Percentiles rank a stretch among this genome's conserved stretches.
Evolutionary conservation across 2,329 filamentous ascomycete species (phyloP).

Genomic region (Cercospora zeae-maydis): DNA sequence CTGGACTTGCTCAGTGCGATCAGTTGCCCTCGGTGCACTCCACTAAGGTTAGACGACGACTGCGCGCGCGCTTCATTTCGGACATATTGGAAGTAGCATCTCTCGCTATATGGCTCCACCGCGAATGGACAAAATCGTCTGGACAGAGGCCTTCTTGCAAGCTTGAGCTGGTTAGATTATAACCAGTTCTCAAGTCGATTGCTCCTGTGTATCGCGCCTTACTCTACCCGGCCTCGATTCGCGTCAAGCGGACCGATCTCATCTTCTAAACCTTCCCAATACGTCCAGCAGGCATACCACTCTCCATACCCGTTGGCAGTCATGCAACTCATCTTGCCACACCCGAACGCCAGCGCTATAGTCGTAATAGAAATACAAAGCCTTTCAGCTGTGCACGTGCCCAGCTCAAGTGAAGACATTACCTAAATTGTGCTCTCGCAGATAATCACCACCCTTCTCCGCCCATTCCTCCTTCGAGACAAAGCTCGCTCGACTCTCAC

Average conservation of each 20-base stretch:
- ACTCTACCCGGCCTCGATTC: not conserved
- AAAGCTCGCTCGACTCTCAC: constrained; percentile 58
- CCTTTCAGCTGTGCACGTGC: not conserved
- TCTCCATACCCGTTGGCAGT: not conserved
- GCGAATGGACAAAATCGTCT: no score
- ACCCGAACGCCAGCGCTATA: not conserved
- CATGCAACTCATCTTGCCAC: not conserved
- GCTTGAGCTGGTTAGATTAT: not conserved
- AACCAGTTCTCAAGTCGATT: not conserved
- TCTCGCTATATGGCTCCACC: no score
- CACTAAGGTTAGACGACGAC: no score
- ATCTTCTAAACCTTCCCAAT: not conserved
- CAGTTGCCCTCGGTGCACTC: no score
- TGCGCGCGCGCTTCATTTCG: no score
- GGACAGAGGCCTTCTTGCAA: no score
- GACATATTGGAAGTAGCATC: no score
- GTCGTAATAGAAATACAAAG: not conserved
- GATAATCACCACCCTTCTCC: constrained; percentile 90
- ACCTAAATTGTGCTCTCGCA: constrained; percentile 60
- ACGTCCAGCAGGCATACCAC: not conserved
- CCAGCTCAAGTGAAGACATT: constrained; percentile 35
- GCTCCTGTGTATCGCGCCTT: not conserved
- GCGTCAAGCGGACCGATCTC: not conserved
- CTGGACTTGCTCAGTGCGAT: no score
- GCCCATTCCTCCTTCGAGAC: constrained; percentile 78